phyloP scores from a whole-genome alignment of 148 eudicot genomes.

The Rhododendron henanense region DNA sequence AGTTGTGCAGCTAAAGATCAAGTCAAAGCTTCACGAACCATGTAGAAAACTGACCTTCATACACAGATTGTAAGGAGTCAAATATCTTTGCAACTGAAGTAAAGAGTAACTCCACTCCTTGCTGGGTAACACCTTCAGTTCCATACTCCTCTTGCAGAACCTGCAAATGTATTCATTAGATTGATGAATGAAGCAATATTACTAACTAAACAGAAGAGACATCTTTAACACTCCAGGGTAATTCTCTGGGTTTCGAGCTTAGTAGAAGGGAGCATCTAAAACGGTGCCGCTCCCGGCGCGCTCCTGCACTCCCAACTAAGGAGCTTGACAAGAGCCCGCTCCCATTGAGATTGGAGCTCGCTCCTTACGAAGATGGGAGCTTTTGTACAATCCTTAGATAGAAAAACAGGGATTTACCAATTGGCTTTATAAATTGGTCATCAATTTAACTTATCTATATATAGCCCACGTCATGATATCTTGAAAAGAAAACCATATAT shows the following conservation, averaged over 20 bases:
- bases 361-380: not conserved
- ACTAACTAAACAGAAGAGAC: not conserved
- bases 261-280: not conserved
- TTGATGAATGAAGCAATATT: slow-evolving; percentile 11
- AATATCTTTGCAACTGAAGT: slow-evolving; percentile 48
- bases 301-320: not conserved
- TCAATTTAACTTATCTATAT: not conserved
- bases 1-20: slow-evolving; percentile 3
- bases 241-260: not conserved
- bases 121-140: slow-evolving; percentile 49
- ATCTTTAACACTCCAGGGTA: not conserved
- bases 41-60: slow-evolving; percentile 31
- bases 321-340: not conserved
- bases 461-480: not conserved
- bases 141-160: slow-evolving; percentile 69
- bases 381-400: not conserved
- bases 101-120: slow-evolving; percentile 61
- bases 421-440: not conserved
- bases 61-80: slow-evolving; percentile 43
- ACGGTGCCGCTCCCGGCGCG: not conserved
- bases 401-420: not conserved
- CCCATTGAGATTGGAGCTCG: too few relatives aligned
- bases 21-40: not conserved
- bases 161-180: slow-evolving; percentile 29
- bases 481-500: not conserved